Base-by-base conservation (phyloP, 176 grass and related monocot species). In the Alloteropsis semialata region DNA sequence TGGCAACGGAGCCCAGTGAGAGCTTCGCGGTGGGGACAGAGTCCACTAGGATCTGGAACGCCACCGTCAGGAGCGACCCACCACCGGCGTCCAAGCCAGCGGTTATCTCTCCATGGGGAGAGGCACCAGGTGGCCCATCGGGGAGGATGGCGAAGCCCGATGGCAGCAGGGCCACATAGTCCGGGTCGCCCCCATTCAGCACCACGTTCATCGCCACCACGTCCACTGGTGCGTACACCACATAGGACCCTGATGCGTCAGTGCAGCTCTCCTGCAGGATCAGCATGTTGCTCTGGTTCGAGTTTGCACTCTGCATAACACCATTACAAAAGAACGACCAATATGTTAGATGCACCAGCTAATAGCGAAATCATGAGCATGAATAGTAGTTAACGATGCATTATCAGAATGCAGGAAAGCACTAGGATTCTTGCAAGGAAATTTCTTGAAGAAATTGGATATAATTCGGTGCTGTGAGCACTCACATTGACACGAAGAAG, bases 261-360 rank as follows among this genome's bases (percentile, higher is more conserved):
- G 88, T 95, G 92, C 92, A 95, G 87, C 92, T 98, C 90, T 98
- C 96, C 75, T 98, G 96, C 51, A 98, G 90, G 64, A 98, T 93
- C 87, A 98, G 81, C 96, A 95, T 98, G 90, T 95, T 95, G 88
- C 96, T 91, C 72, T 98, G 96, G 74, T 95, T 95, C 3, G 92
- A 93, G 66, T 95, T 95, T 48, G 90, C 75, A 75, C 96, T 95
- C 95, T 98, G 75, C 51, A 84, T 37, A 15, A 37, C 17, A 37
- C 21, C 58, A 37, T 17, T 1, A 48, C 1, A 81, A 39, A 51
- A 48, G 10, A 33, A 67, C 4, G 27, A 57, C 43, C 6, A 5
- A 22, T 51, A 8, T 37, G 22, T 39, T 5, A 72, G 46, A 3
- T 49, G 46, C 5, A 16, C 38, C 22, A 24, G 16, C 5, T 19